phyloP scores from a whole-genome alignment of 805 yeast species.

The Metschnikowia sp. region DNA sequence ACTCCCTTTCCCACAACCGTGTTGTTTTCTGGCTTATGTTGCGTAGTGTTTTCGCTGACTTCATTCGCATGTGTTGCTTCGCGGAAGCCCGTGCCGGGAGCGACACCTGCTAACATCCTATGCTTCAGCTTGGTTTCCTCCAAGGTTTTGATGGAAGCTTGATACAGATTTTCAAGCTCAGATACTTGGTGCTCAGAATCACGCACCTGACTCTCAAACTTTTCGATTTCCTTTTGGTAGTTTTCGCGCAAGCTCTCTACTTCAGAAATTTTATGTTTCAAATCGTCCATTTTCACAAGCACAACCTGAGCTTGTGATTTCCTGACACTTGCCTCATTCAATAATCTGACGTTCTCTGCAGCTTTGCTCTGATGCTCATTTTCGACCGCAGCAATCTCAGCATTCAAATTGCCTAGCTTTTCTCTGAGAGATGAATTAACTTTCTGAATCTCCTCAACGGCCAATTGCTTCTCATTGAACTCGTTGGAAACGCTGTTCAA shows the following conservation, averaged over 20 bases:
- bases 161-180: slow-evolving; percentile 10
- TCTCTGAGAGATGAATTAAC: slow-evolving; percentile 66
- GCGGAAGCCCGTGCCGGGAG: slow-evolving; percentile 6
- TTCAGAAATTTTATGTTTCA: slow-evolving; percentile 28
- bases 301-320: slow-evolving; percentile 66
- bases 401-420: slow-evolving; percentile 60
- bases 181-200: slow-evolving; percentile 9
- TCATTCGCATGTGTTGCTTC: slow-evolving; percentile 2
- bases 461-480: slow-evolving; percentile 55
- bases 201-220: slow-evolving; percentile 13
- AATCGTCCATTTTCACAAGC: slow-evolving; percentile 46
- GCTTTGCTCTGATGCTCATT: slow-evolving; percentile 51
- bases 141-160: neutral
- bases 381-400: slow-evolving; percentile 60
- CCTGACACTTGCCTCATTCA: slow-evolving; percentile 61
- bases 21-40: no score
- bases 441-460: slow-evolving; percentile 65
- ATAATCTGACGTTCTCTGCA: slow-evolving; percentile 56
- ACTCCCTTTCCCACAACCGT: no score
- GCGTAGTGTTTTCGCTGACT: no score
- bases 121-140: slow-evolving; percentile 8
- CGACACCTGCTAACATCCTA: slow-evolving; percentile 8
- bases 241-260: slow-evolving; percentile 21
- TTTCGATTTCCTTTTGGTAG: slow-evolving; percentile 23
- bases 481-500: slow-evolving; percentile 66